Base-by-base conservation (phyloP, 1,284 basidiomycete species). In the Ganoderma lingzhi region DNA sequence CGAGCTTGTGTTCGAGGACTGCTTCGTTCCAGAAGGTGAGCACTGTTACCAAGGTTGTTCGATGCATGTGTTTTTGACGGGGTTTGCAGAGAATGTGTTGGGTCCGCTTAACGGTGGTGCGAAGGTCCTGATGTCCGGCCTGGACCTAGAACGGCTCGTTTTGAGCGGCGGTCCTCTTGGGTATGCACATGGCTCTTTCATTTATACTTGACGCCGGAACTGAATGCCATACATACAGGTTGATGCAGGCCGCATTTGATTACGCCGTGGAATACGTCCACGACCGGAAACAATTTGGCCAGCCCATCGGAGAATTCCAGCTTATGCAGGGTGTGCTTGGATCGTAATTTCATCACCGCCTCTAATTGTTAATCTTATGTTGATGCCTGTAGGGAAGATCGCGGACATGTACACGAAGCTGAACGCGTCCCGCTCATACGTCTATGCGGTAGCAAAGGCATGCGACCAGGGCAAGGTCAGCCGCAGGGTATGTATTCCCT, bases 381-480 rank as follows among this genome's bases (percentile, higher is more conserved):
- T 42, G 14, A 23, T 23, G 48, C 59, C 70, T 61, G 23, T 73
- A 93, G 92, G 85, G 65, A 93, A 93, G 77, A 90, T 93, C 63
- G 93, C 92, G 77, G 96, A 98, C 80, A 98, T 98, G 96, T 98
- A 98, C 80, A 98, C 96, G 23, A 96, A 94, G 79, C 84, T 98
- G 63, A 94, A 91, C 75, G 94, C 96, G 5, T 93, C 94, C 67
- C 86, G 97, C 66, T 87, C 95, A 39, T 98, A 98, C 79, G 95
- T 97, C 59, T 98, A 98, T 80, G 93, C 95, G 32, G 96, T 98
- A 30, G 96, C 94, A 6, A 85, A 91, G 75, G 96, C 95, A 23
- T 97, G 95, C 78, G 96, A 97, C 80, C 83, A 83, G 37, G 95
- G 94, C 2, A 88, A 92, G 72, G 84, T 96, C 69, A 96, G 94